A percentile compares a stretch with the other conserved stretches of the same genome.
These are phyloP conservation scores for Phytophthora quininea DNA, from an alignment of 352 stramenopile genomes.

Conservation along the genomic window DNA sequence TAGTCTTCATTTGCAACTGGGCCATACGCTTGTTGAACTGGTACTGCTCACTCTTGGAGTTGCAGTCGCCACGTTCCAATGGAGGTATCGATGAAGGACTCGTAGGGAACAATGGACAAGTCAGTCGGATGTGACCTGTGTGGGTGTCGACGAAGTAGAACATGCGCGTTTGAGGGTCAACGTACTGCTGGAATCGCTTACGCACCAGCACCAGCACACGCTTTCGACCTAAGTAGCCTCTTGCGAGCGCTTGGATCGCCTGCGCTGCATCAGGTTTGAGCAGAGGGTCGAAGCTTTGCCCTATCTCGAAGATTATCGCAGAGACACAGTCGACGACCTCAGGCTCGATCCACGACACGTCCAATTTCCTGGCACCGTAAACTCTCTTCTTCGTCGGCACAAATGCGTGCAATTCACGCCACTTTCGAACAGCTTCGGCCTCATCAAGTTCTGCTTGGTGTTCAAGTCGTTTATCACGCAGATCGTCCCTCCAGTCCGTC, in stretches of 20 bases:
- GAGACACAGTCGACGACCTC: constrained; percentile 61
- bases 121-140: constrained; percentile 42
- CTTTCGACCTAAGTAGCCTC: constrained; percentile 45
- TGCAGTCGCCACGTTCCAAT: constrained; percentile 55
- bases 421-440: constrained; percentile 16
- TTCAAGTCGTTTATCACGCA: constrained; percentile 38
- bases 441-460: constrained; percentile 31
- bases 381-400: constrained; percentile 47
- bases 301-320: constrained; percentile 48
- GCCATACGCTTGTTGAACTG: constrained; percentile 46
- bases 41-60: constrained; percentile 47
- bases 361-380: constrained; percentile 49
- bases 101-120: constrained; percentile 46
- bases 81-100: constrained; percentile 37
- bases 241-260: constrained; percentile 59
- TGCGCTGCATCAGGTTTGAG: constrained; percentile 58
- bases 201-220: constrained; percentile 40
- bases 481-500: constrained; percentile 63
- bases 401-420: constrained; percentile 28
- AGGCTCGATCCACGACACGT: constrained; percentile 72
- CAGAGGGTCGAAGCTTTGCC: constrained; percentile 28
- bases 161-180: constrained; percentile 52
- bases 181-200: constrained; percentile 41
- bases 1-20: constrained; percentile 49
- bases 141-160: constrained; percentile 68